These are phyloP conservation scores for Plectranthus barbatus DNA, from an alignment of 257 asterid species.

Conservation along the genomic window DNA sequence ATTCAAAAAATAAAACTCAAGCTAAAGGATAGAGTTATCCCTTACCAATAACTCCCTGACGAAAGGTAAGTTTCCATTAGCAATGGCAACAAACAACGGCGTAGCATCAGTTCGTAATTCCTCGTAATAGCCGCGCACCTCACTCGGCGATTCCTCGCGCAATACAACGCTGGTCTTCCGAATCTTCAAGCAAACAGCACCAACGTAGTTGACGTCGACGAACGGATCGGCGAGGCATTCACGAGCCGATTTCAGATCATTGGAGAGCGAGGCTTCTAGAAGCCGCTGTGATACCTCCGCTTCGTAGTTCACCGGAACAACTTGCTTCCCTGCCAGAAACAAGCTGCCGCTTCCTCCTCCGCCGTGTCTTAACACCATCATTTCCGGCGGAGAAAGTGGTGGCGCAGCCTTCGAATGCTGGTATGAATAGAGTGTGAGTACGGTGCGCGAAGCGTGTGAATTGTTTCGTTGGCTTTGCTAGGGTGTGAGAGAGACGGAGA, in stretches of 20 bases:
- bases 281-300: constrained; percentile 68
- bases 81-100: constrained; percentile 52
- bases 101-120: constrained; percentile 78
- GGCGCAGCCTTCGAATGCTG: constrained; percentile 7
- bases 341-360: constrained; percentile 35
- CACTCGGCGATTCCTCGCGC: constrained; percentile 39
- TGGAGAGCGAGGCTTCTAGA: constrained; percentile 42
- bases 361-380: constrained; percentile 34
- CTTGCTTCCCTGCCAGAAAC: constrained; percentile 56
- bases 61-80: constrained; percentile 45
- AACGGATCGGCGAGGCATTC: constrained; percentile 58
- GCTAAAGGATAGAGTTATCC: constrained; percentile 1
- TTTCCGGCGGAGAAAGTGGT: constrained; percentile 13
- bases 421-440: constrained; percentile 9
- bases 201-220: constrained; percentile 66
- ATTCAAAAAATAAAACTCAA: neutral
- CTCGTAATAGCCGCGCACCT: constrained; percentile 43
- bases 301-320: constrained; percentile 68
- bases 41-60: constrained; percentile 53
- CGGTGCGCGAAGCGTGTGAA: constrained; percentile 1
- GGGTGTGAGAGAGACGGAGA: constrained; percentile 7
- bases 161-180: constrained; percentile 45
- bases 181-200: constrained; percentile 56
- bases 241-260: constrained; percentile 45
- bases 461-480: neutral